Base-by-base conservation (phyloP, 805 yeast species). In the Barnettozyma wickerhamii region DNA sequence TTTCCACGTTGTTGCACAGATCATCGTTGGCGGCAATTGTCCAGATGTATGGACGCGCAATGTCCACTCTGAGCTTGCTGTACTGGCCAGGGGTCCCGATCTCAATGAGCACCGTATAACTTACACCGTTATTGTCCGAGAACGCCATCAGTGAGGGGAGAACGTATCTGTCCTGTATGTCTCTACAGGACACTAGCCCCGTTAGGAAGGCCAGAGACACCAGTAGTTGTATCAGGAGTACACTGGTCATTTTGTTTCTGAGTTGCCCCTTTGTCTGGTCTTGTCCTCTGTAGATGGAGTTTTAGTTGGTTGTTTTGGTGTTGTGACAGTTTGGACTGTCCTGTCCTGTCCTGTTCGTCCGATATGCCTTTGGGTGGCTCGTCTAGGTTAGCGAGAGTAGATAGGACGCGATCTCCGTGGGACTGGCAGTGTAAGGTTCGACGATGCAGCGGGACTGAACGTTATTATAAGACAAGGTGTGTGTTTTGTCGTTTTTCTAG, bases 1-100 rank as follows among this genome's bases (percentile, higher is more conserved):
- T 34, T 9, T 42, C 12, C 1, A 35, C 10, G 9, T 27, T 10
- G 3, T 10, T 13, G n/a, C 40, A 33, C 4, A 13, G 6, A 6
- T n/a, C 27, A 24, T 19, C 24, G 14, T 10, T 10, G 3, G 36
- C 30, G 5, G 40, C 31, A 2, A 61, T 30, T 2, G 63, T 52
- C 71, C 71, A 68, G 2, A 59, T 36, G 37, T 60, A 65, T 1
- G 72, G 71, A 37, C 66, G 67, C 6, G 64, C 56, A 7, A 62
- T 58, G 45, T 68, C 73, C 3, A 69, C 46, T 24, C 64, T 50
- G 4, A 69, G 44, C 10, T 32, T 34, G 15, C 56, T 62, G 1
- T 19, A 10, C 43, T 66, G 70, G 0, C 41, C 38, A 1, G 66
- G 63, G 0, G 48, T 44, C 3, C 71, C 72, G 21, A 64, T 31